These are phyloP conservation scores for Chalciporus sp. DNA, from an alignment of 1,284 basidiomycete genomes.

Conservation along the genomic window DNA sequence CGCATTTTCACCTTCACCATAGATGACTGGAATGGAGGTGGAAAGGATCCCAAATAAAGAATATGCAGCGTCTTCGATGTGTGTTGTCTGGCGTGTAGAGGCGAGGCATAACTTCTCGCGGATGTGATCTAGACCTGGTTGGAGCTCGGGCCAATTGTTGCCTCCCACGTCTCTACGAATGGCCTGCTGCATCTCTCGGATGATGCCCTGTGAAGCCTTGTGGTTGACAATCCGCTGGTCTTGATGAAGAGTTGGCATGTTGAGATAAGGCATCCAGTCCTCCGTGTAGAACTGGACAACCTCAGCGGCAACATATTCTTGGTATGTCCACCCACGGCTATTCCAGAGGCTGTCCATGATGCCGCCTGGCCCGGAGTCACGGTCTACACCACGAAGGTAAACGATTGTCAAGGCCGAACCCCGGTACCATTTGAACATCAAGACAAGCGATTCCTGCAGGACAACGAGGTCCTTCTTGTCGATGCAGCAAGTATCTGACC, in stretches of 20 bases:
- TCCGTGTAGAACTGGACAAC: background rate
- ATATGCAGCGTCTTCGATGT: background rate
- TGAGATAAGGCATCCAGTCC: background rate
- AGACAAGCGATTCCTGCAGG: constrained; percentile 2
- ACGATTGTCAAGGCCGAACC: constrained; percentile 3
- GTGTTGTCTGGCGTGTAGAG: background rate
- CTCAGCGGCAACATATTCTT: constrained; percentile 11
- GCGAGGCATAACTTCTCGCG: background rate
- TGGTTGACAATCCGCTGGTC: background rate
- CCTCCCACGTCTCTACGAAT: background rate
- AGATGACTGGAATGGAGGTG: background rate
- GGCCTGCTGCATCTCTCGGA: constrained; percentile 1
- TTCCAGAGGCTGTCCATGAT: constrained; percentile 2
- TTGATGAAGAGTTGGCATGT: background rate
- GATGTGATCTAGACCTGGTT: background rate
- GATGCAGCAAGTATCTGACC: constrained; percentile 13
- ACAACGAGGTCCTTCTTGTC: constrained; percentile 5
- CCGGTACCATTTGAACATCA: constrained; percentile 8
- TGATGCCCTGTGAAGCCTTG: constrained; percentile 1
- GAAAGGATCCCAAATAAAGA: background rate
- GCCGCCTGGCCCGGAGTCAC: background rate
- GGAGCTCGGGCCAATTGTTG: background rate
- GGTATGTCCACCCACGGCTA: constrained; percentile 14
- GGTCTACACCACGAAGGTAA: constrained; percentile 7
- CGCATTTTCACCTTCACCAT: constrained; percentile 7